Conservation (phyloP, 352 stramenopile species). For the Pythium insidiosum region DNA sequence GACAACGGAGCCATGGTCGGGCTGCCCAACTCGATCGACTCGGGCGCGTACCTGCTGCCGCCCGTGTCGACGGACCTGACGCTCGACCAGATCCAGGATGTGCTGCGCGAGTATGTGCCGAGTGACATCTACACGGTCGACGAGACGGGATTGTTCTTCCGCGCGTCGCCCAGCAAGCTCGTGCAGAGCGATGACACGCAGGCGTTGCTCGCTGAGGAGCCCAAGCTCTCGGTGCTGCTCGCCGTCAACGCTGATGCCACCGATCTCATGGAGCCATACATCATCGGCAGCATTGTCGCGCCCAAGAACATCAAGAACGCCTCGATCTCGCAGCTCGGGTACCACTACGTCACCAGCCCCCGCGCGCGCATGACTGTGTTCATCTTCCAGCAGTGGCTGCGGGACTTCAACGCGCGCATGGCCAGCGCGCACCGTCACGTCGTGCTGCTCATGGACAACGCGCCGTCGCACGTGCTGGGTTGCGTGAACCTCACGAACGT, state of each 20-base stretch:
- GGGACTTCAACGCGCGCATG: conserved; percentile 83
- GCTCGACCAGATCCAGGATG: conserved; percentile 81
- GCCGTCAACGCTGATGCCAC: conserved; percentile 65
- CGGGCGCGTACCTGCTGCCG: conserved; percentile 73
- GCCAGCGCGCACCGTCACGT: conserved; percentile 76
- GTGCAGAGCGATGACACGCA: conserved; percentile 77
- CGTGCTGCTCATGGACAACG: conserved; percentile 82
- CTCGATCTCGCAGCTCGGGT: conserved; percentile 71
- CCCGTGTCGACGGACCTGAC: conserved; percentile 76
- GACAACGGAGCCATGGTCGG: conserved; percentile 31
- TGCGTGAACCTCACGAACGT: conserved; percentile 82
- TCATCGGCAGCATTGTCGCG: conserved; percentile 64
- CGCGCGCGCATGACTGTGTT: conserved; percentile 83
- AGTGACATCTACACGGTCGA: conserved; percentile 84
- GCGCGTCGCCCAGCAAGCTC: conserved; percentile 78
- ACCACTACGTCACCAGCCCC: conserved; percentile 82
- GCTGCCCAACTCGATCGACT: conserved; percentile 38
- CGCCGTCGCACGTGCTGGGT: conserved; percentile 73
- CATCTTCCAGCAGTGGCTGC: conserved; percentile 86
- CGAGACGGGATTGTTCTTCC: conserved; percentile 81
- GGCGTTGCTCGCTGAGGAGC: conserved; percentile 62
- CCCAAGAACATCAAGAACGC: conserved; percentile 78
- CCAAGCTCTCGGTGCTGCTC: conserved; percentile 65
- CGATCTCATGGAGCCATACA: conserved; percentile 83
- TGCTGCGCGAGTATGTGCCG: conserved; percentile 71